Evolutionary conservation across 2,329 filamentous ascomycete species (phyloP).

Genomic region (Epichloe brachyelytri): DNA sequence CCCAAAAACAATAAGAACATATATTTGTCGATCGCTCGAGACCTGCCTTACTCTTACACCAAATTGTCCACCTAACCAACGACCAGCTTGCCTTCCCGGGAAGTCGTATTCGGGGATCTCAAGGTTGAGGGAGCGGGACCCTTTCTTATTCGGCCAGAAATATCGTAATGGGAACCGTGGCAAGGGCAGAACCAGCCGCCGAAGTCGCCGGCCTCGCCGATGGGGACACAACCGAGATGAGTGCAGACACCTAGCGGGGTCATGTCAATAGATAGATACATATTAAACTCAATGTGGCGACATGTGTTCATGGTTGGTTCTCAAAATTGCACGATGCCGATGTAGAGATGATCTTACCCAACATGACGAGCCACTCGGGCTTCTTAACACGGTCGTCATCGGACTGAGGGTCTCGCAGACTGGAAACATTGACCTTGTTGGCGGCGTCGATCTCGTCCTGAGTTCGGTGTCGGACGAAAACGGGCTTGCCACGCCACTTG

Average conservation of each 20-base stretch:
- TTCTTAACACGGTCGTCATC: slow-evolving; percentile 93
- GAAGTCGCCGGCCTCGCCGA: slow-evolving; percentile 94
- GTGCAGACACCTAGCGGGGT: slow-evolving; percentile 73
- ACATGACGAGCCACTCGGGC: slow-evolving; percentile 97
- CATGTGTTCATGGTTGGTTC: background rate
- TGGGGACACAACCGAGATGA: slow-evolving; percentile 96
- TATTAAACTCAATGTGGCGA: background rate
- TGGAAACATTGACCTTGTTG: slow-evolving; percentile 70
- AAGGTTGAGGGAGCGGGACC: slow-evolving; percentile 96
- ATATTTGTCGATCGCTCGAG: slow-evolving; percentile 8
- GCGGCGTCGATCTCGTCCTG: slow-evolving; percentile 86
- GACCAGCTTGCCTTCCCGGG: slow-evolving; percentile 75
- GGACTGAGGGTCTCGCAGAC: slow-evolving; percentile 79
- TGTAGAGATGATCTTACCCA: slow-evolving; percentile 45
- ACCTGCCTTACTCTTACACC: slow-evolving; percentile 11
- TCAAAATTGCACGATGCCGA: background rate
- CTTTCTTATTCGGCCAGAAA: slow-evolving; percentile 95
- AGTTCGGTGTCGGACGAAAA: slow-evolving; percentile 99
- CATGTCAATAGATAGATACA: background rate
- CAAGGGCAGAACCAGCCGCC: slow-evolving; percentile 99
- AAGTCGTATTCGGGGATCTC: slow-evolving; percentile 91
- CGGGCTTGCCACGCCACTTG: slow-evolving; percentile 99
- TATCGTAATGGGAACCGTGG: slow-evolving; percentile 99
- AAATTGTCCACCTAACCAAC: slow-evolving; percentile 59
- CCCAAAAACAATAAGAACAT: background rate